Evolutionary conservation across 2,329 filamentous ascomycete species (phyloP).

Genomic region (Cyphellophora europaea): DNA sequence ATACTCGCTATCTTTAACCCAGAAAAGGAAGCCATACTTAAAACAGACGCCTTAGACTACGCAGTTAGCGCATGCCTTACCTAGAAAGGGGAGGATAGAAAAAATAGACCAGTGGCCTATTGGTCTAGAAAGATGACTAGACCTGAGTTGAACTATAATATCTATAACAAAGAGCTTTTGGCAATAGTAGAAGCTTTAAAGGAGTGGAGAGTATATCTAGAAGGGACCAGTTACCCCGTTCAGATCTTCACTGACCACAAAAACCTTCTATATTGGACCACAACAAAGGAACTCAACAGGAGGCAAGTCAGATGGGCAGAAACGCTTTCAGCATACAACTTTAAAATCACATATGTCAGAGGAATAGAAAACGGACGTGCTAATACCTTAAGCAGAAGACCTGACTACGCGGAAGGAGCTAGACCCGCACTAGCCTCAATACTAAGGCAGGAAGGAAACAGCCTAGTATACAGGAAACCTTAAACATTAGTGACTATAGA

Average conservation of each 20-base stretch:
- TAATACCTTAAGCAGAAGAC: constrained; percentile 9
- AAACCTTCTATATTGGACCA: constrained; percentile 23
- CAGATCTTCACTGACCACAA: constrained; percentile 16
- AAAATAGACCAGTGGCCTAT: constrained; percentile 3
- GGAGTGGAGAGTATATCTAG: constrained; percentile 20
- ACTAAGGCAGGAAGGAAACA: constrained; percentile 1
- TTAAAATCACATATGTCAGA: constrained; percentile 8
- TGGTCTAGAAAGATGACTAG: constrained; percentile 4
- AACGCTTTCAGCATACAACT: constrained; percentile 10
- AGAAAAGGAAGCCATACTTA: constrained; percentile 9
- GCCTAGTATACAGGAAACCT: constrained; percentile 1
- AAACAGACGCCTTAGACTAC: constrained; percentile 17
- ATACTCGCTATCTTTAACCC: constrained; percentile 15
- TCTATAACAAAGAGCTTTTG: constrained; percentile 8
- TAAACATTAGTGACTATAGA: not conserved
- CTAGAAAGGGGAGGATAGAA: constrained; percentile 9
- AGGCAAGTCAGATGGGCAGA: constrained; percentile 20
- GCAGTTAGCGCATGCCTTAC: constrained; percentile 12
- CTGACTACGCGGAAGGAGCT: constrained; percentile 6
- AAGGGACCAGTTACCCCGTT: constrained; percentile 5
- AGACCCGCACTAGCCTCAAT: not conserved
- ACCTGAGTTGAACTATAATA: constrained; percentile 7
- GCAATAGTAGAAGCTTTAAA: constrained; percentile 18
- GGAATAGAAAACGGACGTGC: constrained; percentile 5
- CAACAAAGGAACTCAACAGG: constrained; percentile 18